Percentiles rank a stretch among this genome's conserved stretches.
These are phyloP conservation scores for Geotrichum candidum DNA, from an alignment of 1,139 yeast genomes.

Conservation along the genomic window DNA sequence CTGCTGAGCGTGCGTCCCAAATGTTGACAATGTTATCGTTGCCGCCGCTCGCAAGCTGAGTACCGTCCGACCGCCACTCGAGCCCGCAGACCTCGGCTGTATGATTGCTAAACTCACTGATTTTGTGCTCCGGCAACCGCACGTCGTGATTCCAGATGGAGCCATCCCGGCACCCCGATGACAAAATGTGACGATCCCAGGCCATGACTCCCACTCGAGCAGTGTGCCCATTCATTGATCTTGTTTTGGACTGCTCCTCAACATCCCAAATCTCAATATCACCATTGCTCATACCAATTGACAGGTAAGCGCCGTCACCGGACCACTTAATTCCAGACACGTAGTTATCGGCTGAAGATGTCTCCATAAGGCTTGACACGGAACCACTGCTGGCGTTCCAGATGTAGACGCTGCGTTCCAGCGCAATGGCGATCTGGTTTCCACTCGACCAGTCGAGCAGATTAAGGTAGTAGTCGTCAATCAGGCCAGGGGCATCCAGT, in stretches of 20 bases:
- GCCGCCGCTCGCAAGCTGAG: conserved; percentile 87
- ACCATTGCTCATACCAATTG: conserved; percentile 84
- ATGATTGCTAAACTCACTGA: conserved; percentile 56
- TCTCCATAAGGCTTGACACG: conserved; percentile 63
- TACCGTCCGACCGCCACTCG: conserved; percentile 78
- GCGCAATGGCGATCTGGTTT: conserved; percentile 82
- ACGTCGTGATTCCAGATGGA: conserved; percentile 87
- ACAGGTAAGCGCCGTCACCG: conserved; percentile 79
- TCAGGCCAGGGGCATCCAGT: conserved; percentile 90
- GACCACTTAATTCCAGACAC: conserved; percentile 88
- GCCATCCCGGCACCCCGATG: conserved; percentile 82
- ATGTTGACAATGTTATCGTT: conserved; percentile 89
- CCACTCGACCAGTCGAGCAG: conserved; percentile 82
- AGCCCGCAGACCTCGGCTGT: conserved; percentile 91
- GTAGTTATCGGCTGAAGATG: conserved; percentile 35
- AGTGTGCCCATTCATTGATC: conserved; percentile 69
- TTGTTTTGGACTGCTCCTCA: conserved; percentile 62
- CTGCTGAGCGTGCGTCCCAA: conserved; percentile 82
- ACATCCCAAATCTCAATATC: conserved; percentile 91
- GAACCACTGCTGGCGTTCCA: conserved; percentile 90
- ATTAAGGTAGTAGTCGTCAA: conserved; percentile 88
- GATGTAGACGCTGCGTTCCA: conserved; percentile 76
- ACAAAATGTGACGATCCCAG: conserved; percentile 78
- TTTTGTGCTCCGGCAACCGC: conserved; percentile 74
- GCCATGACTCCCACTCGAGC: conserved; percentile 78